These are phyloP conservation scores for Cutaneotrichosporon curvatum DNA, from an alignment of 1,284 basidiomycete genomes.

Conservation along the genomic window DNA sequence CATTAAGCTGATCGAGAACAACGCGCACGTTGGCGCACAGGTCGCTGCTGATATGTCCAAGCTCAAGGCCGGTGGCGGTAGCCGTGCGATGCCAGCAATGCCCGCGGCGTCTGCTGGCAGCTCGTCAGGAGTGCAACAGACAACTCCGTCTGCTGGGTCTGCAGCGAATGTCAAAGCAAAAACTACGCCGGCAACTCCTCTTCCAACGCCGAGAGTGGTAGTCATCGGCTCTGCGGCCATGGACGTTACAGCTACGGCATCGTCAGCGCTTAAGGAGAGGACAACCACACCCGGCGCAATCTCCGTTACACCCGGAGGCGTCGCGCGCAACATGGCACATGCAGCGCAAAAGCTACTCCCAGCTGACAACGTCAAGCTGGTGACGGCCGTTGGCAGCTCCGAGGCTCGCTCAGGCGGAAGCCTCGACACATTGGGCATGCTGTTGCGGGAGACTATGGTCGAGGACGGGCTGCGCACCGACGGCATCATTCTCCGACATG, in stretches of 20 bases:
- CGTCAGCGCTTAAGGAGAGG: conserved; percentile 38
- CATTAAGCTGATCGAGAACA: conserved; percentile 83
- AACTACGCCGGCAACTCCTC: neutral
- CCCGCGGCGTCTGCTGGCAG: neutral
- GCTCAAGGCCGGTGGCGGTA: conserved; percentile 38
- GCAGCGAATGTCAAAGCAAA: too few relatives aligned
- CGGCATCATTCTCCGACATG: conserved; percentile 54
- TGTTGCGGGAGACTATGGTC: conserved; percentile 56
- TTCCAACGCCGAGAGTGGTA: conserved; percentile 48
- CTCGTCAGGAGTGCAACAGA: too few relatives aligned
- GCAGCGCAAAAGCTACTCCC: conserved; percentile 53
- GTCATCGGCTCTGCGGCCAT: conserved; percentile 79
- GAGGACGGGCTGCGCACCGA: conserved; percentile 70
- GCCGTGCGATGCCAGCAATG: neutral
- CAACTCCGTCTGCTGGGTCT: too few relatives aligned
- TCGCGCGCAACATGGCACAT: conserved; percentile 89
- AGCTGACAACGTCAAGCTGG: conserved; percentile 38
- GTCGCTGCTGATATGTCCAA: conserved; percentile 73
- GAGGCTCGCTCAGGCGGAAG: conserved; percentile 39
- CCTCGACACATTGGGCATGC: conserved; percentile 59
- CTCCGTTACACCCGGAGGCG: conserved; percentile 72
- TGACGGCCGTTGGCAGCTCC: conserved; percentile 44
- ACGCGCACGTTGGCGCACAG: conserved; percentile 73
- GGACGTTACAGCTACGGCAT: conserved; percentile 63
- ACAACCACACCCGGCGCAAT: conserved; percentile 79